Evolutionary conservation across 108 stramenopile genomes (phyloP), one percentile per base, ranked within the genome.

Genomic region (Pseudonitzschia pungens): DNA sequence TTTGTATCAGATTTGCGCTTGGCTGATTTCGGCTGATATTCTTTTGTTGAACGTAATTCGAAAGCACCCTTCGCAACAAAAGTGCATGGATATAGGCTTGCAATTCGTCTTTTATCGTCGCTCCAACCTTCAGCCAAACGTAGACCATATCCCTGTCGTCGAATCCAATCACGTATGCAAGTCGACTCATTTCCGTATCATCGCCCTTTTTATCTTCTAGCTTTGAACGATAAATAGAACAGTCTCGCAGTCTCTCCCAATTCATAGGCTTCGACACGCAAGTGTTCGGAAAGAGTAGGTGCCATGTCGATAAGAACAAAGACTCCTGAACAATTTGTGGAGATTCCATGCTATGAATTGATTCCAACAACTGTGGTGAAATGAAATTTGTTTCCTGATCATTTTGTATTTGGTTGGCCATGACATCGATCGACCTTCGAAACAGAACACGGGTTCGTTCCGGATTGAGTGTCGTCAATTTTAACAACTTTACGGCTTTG

Each of bases 401-500:
- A 1, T 44, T 22, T 28, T 20, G 28, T 31, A 43, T 28, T 58
- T 62, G 24, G 21, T 32, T 66, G 28, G 48, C 73, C 42, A 75
- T 28, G 48, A 65, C 43, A 24, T 65, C 28, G 20, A 84, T 43
- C 10, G 79, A 9, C 9, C 26, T 27, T 29, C 52, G 9, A 32
- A 84, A 67, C 3, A 75, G 66, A 11, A 50, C 69, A 11, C n/a
- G 24, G 0, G 80, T 69, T 48, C 86, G 81, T 65, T 87, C 80
- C 22, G 84, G 79, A 70, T 98, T 98, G 59, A 98, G 83, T 16
- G 94, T 94, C 60, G 74, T 59, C 10, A 98, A 72, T 22, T 79
- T 82, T 48, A 98, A 73, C n/a, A 84, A 53, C 65, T 80, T 73
- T 32, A 98, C 93, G 48, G 86, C 96, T 24, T 84, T 65, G 69